These are phyloP conservation scores for Periconia macrospinosa DNA, from an alignment of 2,329 filamentous ascomycete species.

Conservation along the genomic window DNA sequence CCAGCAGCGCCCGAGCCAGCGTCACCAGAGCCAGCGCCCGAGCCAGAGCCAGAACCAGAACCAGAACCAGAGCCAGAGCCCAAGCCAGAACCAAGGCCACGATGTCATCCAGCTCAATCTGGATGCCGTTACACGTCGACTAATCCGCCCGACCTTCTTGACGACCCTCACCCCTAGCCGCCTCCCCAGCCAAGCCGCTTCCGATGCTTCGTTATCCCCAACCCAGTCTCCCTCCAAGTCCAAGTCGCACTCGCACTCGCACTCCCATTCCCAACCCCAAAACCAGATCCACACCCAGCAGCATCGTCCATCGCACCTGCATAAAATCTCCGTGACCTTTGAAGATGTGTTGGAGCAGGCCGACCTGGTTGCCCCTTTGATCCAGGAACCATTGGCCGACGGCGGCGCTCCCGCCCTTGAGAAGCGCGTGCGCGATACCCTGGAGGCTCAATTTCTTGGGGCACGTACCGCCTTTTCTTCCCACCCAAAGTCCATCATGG, in stretches of 20 bases:
- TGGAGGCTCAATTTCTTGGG: conserved; percentile 30
- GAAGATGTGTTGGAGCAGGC: conserved; percentile 35
- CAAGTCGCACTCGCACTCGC: conserved; percentile 12
- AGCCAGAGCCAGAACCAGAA: conserved; percentile 8
- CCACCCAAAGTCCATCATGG: conserved; percentile 6
- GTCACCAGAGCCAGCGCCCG: conserved; percentile 1
- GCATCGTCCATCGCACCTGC: conserved; percentile 36
- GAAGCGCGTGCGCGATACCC: conserved; percentile 24
- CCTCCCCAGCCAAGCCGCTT: conserved; percentile 42
- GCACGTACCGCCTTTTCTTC: conserved; percentile 30
- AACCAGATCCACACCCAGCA: too few species aligned
- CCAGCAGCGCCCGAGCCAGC: conserved; percentile 8
- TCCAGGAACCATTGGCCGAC: conserved; percentile 39
- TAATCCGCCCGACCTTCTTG: conserved; percentile 39
- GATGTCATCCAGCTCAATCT: conserved; percentile 36
- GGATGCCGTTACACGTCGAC: conserved; percentile 35
- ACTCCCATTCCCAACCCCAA: too few species aligned
- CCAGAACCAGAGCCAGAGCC: conserved; percentile 14
- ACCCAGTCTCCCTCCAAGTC: conserved; percentile 25
- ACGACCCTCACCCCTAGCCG: conserved; percentile 38
- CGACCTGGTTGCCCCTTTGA: conserved; percentile 36
- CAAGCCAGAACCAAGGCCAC: conserved; percentile 14
- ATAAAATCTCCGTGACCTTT: conserved; percentile 24
- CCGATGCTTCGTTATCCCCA: conserved; percentile 36
- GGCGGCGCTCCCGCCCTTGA: conserved; percentile 28